A percentile compares a stretch with the other conserved stretches of the same genome.
phyloP scores from a whole-genome alignment of 139 green algal genomes.

The Picochlorum costavermella region DNA sequence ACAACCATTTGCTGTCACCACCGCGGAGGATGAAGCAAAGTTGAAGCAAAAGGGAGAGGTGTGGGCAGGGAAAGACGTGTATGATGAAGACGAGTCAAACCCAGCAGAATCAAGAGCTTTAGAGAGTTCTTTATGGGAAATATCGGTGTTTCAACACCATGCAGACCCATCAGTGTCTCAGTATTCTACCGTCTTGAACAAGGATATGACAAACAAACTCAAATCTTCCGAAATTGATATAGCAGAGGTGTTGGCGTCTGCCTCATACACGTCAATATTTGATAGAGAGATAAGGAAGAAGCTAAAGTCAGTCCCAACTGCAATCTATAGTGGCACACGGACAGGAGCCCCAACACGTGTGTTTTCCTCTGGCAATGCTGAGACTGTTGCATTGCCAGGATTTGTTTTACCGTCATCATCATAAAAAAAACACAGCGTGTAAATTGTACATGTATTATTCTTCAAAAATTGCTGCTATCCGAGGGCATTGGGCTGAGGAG shows the following conservation, averaged over 20 bases:
- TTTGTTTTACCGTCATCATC: no score
- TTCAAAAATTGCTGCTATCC: neutral
- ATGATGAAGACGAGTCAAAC: constrained; percentile 45
- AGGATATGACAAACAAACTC: constrained; percentile 68
- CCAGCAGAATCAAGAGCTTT: constrained; percentile 64
- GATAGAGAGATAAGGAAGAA: constrained; percentile 43
- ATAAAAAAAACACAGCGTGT: no score
- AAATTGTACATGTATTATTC: no score
- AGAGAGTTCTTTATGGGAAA: constrained; percentile 93
- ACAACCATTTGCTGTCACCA: neutral
- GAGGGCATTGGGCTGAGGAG: neutral
- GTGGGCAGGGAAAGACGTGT: constrained; percentile 42
- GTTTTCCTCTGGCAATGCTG: neutral
- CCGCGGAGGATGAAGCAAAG: neutral
- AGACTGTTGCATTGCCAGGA: neutral
- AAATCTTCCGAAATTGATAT: constrained; percentile 77
- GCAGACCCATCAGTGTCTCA: constrained; percentile 70
- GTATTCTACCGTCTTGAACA: constrained; percentile 63
- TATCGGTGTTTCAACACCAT: constrained; percentile 70
- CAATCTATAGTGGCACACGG: constrained; percentile 36
- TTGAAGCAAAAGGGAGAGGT: constrained; percentile 15
- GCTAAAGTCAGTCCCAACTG: constrained; percentile 55
- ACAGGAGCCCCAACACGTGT: constrained; percentile 24
- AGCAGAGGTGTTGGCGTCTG: constrained; percentile 28
- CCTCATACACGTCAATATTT: constrained; percentile 65